Percentiles rank a stretch among this genome's conserved stretches.
Evolutionary conservation across 306 rosid genomes (phyloP).

Genomic region (Pachyrhizus erosus): DNA sequence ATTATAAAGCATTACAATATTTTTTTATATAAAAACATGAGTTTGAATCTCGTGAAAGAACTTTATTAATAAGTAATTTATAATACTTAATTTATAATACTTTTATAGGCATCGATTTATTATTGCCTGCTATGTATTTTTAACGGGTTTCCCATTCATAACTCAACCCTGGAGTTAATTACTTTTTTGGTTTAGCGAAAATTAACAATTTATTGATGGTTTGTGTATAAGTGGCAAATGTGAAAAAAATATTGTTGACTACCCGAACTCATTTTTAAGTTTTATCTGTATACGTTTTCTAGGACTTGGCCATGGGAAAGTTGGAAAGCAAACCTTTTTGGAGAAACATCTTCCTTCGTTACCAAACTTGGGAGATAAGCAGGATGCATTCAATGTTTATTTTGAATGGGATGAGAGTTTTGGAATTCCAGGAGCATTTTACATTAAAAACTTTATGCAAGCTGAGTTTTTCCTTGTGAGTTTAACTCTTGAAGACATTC

Average conservation of each 20-base stretch:
- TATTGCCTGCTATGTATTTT: no score
- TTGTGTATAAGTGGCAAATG: background rate
- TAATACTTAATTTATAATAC: no score
- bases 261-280: background rate
- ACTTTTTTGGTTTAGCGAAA: background rate
- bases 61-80: no score
- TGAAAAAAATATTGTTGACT: background rate
- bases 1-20: no score
- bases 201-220: background rate
- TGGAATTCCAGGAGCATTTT: slow-evolving; percentile 68
- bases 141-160: no score
- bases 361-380: slow-evolving; percentile 49
- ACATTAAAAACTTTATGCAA: slow-evolving; percentile 52
- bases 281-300: background rate
- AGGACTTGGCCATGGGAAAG: slow-evolving; percentile 57
- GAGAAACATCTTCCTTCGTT: slow-evolving; percentile 55
- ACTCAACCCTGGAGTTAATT: no score
- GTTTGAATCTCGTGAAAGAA: no score
- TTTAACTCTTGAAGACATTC: slow-evolving; percentile 64
- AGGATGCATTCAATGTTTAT: slow-evolving; percentile 49
- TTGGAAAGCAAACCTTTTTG: slow-evolving; percentile 59
- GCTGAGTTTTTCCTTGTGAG: slow-evolving; percentile 64
- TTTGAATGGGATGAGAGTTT: slow-evolving; percentile 61
- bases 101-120: no score
- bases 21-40: no score